Evolutionary conservation across 768 basidiomycete species (phyloP), one percentile per base, ranked within the genome.

Genomic region (Pisolithus sp.): DNA sequence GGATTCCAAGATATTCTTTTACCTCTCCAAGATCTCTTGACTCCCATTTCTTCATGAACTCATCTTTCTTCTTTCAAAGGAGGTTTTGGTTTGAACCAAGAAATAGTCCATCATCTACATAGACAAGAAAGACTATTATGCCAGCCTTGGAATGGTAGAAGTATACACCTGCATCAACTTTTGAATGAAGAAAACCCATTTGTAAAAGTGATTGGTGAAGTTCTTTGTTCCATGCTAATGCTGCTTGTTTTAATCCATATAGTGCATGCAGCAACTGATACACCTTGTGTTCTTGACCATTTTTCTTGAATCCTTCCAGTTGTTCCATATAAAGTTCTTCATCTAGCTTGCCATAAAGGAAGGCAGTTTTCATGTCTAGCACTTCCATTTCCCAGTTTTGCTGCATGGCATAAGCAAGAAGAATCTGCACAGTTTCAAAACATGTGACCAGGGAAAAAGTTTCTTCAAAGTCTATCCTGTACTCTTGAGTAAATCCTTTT

Each of bases 41-140:
- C 47, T 52, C 31, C 51, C 51, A 52, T 41, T 3, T 17, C 3
- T 20, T 18, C 39, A 52, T 42, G 30, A 52, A 52, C 5, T 41
- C 17, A 1, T 21, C 21, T 10, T 56, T 56, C 1, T 26, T 28
- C 23, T 43, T 10, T 9, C 46, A 21, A 7, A 48, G 20, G 2
- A 31, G 3, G 0, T 30, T 26, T 15, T 24, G 10, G 10, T 36
- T 13, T 13, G 24, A 18, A 0, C 17, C 12, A 2, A 40, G 24
- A 2, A 53, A 23, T 13, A 53, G 10, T 31, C 24, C 40, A 31
- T 53, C 26, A 6, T 53, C 20, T 7, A 53, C 24, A 15, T 53
- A 53, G 7, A 53, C 24, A 1, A 46, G 13, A 2, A 18, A 21
- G 3, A 53, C 30, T 1, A 53, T 13, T 17, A 7, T 7, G 3